Conservation (phyloP, 73 alveolate species). For the Paramecium biaurelia region DNA sequence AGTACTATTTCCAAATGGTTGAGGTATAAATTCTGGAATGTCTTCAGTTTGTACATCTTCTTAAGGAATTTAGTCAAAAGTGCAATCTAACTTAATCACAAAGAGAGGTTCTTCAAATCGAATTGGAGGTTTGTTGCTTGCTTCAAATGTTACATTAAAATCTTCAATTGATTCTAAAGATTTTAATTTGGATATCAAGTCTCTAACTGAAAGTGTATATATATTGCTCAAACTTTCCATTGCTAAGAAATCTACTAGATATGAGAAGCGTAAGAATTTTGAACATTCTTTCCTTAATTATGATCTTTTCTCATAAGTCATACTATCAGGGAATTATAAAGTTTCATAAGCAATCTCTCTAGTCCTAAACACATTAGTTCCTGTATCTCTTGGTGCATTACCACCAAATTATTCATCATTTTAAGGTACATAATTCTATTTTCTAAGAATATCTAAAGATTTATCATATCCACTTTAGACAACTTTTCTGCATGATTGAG, state of each 20-base stretch:
- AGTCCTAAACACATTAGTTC: slow-evolving; percentile 16
- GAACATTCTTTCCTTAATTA: slow-evolving; percentile 82
- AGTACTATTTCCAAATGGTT: slow-evolving; percentile 75
- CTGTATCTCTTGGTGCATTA: slow-evolving; percentile 44
- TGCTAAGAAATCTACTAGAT: slow-evolving; percentile 80
- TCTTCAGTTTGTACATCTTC: slow-evolving; percentile 57
- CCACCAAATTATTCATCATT: slow-evolving; percentile 68
- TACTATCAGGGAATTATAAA: slow-evolving; percentile 77
- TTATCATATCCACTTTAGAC: slow-evolving; percentile 74
- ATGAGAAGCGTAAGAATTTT: slow-evolving; percentile 78
- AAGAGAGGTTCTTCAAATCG: slow-evolving; percentile 69
- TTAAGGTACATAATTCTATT: slow-evolving; percentile 67
- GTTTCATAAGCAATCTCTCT: slow-evolving; percentile 70
- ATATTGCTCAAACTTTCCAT: slow-evolving; percentile 82
- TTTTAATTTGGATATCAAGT: slow-evolving; percentile 53
- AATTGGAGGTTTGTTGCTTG: slow-evolving; percentile 53
- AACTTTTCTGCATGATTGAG: slow-evolving; percentile 72
- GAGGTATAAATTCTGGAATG: slow-evolving; percentile 74
- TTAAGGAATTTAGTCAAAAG: slow-evolving; percentile 64
- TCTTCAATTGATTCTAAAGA: slow-evolving; percentile 45
- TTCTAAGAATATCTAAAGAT: slow-evolving; percentile 73
- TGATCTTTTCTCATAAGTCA: slow-evolving; percentile 79
- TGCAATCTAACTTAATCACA: slow-evolving; percentile 65
- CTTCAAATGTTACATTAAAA: slow-evolving; percentile 49
- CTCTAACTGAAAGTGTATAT: slow-evolving; percentile 72